Evolutionary conservation across 768 basidiomycete species (phyloP).

Genomic region (Lactarius evosmus): DNA sequence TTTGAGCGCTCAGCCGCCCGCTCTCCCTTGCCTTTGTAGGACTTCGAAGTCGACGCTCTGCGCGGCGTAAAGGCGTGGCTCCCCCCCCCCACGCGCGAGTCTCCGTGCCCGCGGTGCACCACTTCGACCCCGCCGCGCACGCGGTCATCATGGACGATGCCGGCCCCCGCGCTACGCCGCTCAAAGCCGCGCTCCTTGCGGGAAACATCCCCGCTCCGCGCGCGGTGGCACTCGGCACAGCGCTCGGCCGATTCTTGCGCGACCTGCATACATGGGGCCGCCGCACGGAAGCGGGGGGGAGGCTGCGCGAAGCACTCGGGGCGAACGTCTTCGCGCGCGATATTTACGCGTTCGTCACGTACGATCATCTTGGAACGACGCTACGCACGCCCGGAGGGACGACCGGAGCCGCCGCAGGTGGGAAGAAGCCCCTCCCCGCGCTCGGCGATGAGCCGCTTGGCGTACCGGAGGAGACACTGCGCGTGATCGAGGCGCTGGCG

Average conservation of each 20-base stretch:
- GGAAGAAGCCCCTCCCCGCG: slow-evolving; percentile 10
- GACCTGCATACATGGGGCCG: slow-evolving; percentile 49
- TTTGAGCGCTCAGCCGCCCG: background rate
- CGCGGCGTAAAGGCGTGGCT: slow-evolving; percentile 41
- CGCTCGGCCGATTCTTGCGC: slow-evolving; percentile 55
- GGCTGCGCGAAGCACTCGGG: background rate
- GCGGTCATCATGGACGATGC: slow-evolving; percentile 64
- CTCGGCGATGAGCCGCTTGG: slow-evolving; percentile 43
- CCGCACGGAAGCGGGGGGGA: slow-evolving; percentile 17
- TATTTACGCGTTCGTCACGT: slow-evolving; percentile 42
- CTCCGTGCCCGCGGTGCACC: slow-evolving; percentile 48
- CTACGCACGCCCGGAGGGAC: slow-evolving; percentile 16
- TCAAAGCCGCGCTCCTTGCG: slow-evolving; percentile 43
- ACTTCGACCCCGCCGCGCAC: slow-evolving; percentile 47
- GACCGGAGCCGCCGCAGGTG: background rate
- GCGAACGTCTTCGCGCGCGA: slow-evolving; percentile 41
- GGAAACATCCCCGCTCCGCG: slow-evolving; percentile 32
- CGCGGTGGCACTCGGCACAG: slow-evolving; percentile 47
- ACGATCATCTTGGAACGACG: slow-evolving; percentile 42
- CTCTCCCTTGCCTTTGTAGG: slow-evolving; percentile 28
- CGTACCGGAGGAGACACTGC: slow-evolving; percentile 39
- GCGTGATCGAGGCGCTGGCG: slow-evolving; percentile 36
- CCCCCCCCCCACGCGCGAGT: slow-evolving; percentile 39
- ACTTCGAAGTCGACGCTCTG: slow-evolving; percentile 50
- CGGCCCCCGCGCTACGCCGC: slow-evolving; percentile 39